A percentile compares a stretch with the other conserved stretches of the same genome.
phyloP scores from a whole-genome alignment of 768 basidiomycete genomes.

The Boletellus ananiceps region DNA sequence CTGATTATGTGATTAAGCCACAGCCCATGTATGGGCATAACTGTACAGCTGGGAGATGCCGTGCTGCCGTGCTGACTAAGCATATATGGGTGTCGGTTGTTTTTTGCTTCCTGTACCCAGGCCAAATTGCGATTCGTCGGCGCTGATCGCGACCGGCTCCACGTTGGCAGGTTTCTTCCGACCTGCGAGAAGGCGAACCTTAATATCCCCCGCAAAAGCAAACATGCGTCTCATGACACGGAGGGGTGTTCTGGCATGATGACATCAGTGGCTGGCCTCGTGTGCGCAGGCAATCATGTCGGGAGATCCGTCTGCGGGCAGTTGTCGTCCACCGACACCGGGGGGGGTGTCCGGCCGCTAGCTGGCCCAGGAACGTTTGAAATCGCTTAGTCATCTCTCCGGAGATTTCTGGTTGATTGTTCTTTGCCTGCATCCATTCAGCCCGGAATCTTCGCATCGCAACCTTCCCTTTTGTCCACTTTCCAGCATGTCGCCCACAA shows the following conservation, averaged over 20 bases:
- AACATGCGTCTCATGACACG: too few species aligned
- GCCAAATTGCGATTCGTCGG: conserved; percentile 23
- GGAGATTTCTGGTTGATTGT: conserved; percentile 3
- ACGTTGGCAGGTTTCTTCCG: conserved; percentile 8
- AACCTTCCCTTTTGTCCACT: background rate
- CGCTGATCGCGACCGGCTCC: conserved; percentile 2
- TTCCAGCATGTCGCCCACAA: conserved; percentile 7
- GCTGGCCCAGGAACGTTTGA: background rate
- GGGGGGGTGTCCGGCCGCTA: background rate
- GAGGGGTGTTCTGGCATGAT: background rate
- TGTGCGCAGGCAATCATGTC: background rate
- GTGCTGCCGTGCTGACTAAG: conserved; percentile 10
- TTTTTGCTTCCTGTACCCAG: background rate
- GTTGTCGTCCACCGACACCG: background rate
- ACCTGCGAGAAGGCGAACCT: conserved; percentile 6
- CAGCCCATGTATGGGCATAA: conserved; percentile 12
- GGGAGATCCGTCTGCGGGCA: background rate
- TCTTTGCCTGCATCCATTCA: conserved; percentile 10
- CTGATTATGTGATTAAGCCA: conserved; percentile 26
- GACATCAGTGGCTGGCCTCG: conserved; percentile 8
- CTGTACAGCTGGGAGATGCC: conserved; percentile 20
- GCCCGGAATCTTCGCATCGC: conserved; percentile 9
- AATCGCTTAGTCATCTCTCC: conserved; percentile 23
- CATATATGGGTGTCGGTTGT: background rate
- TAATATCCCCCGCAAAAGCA: conserved; percentile 7